Evolutionary conservation across 257 asterid genomes (phyloP).

Genomic region (Mentha longifolia): DNA sequence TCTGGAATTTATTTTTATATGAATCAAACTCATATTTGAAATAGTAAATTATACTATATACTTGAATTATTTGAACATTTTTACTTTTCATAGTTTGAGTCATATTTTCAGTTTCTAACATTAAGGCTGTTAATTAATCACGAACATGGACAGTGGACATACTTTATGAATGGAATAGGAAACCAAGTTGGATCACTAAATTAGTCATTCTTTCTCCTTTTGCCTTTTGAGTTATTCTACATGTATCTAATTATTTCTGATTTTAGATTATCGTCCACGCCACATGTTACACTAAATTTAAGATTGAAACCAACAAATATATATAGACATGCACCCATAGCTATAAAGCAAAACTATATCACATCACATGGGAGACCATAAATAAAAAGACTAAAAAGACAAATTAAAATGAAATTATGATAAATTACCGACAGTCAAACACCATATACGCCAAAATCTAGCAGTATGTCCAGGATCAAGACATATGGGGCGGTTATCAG

Average conservation of each 20-base stretch:
- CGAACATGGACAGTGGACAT: too few relatives aligned
- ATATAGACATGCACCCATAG: background rate
- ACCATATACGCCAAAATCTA: background rate
- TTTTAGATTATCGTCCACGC: background rate
- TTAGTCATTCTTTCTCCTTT: background rate
- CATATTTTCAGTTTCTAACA: too few relatives aligned
- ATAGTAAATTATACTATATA: too few relatives aligned
- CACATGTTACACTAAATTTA: background rate
- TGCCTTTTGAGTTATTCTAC: background rate
- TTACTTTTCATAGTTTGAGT: too few relatives aligned
- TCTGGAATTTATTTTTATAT: too few relatives aligned
- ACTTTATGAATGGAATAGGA: background rate
- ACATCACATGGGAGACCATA: background rate
- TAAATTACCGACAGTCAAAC: conserved; percentile 17
- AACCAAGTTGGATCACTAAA: background rate
- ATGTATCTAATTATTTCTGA: background rate
- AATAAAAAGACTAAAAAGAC: background rate
- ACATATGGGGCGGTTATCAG: conserved; percentile 20
- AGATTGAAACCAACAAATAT: background rate
- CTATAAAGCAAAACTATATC: too few relatives aligned
- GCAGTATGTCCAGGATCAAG: background rate
- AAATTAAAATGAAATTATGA: background rate
- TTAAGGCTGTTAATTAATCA: too few relatives aligned
- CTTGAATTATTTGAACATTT: too few relatives aligned
- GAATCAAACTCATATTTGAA: too few relatives aligned